These are phyloP conservation scores for Chionographis japonica DNA, from an alignment of 106 monocot species.

Conservation along the genomic window DNA sequence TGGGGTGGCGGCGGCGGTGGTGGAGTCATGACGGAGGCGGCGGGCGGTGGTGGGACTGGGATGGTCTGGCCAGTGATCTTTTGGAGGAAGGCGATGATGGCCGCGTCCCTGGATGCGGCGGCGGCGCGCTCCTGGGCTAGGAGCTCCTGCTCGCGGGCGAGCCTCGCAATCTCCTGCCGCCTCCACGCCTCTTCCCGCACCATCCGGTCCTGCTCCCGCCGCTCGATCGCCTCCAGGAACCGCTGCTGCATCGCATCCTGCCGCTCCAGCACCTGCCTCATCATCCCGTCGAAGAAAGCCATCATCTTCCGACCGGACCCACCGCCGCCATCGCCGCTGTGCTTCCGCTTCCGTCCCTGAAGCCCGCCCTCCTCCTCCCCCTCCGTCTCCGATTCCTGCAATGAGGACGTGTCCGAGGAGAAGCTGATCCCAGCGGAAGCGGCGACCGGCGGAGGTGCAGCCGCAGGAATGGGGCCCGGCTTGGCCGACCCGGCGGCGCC, in stretches of 20 bases:
- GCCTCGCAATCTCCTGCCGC: slow-evolving; percentile 65
- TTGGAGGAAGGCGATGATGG: slow-evolving; percentile 62
- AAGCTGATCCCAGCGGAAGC: slow-evolving; percentile 21
- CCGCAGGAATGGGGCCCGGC: too few relatives aligned
- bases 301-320: slow-evolving; percentile 32
- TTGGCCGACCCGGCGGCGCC: not conserved
- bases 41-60: slow-evolving; percentile 3
- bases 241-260: slow-evolving; percentile 72
- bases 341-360: slow-evolving; percentile 17
- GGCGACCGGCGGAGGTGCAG: not conserved
- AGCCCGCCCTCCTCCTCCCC: slow-evolving; percentile 18
- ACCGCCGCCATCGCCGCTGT: not conserved
- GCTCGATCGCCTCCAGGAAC: slow-evolving; percentile 72
- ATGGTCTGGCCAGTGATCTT: slow-evolving; percentile 49
- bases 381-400: slow-evolving; percentile 32
- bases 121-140: slow-evolving; percentile 55
- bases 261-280: slow-evolving; percentile 69
- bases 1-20: not conserved
- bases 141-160: slow-evolving; percentile 57
- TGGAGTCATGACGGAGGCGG: not conserved
- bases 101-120: slow-evolving; percentile 49
- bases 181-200: slow-evolving; percentile 78
- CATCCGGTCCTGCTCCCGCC: slow-evolving; percentile 62
- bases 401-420: slow-evolving; percentile 34
- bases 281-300: slow-evolving; percentile 63